Conservation (phyloP, 2,329 filamentous ascomycete genomes). For the Botrytis hyacinthi region DNA sequence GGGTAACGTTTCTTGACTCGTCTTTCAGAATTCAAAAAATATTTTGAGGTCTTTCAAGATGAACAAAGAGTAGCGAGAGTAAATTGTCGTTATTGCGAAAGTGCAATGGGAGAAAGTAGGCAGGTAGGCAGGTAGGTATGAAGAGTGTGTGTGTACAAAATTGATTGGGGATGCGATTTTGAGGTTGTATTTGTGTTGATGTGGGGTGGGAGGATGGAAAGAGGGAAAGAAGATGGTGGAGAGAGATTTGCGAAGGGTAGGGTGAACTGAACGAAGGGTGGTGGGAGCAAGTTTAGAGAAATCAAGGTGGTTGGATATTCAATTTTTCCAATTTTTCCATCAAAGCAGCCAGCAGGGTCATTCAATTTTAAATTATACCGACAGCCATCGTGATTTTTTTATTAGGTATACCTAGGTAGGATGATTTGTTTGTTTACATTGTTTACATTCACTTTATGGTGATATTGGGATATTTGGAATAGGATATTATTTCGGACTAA, state of each 20-base stretch:
- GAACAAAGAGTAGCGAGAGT: background rate
- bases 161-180: conserved; percentile 16
- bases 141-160: conserved; percentile 6
- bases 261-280: background rate
- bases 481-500: background rate
- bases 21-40: conserved; percentile 18
- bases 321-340: background rate
- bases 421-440: background rate
- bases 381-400: background rate
- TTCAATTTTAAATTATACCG: conserved; percentile 2
- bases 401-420: background rate
- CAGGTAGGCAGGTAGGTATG: background rate
- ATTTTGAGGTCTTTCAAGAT: conserved; percentile 1
- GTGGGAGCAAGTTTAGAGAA: background rate
- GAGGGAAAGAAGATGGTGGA: background rate
- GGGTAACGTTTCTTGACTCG: conserved; percentile 24
- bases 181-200: conserved; percentile 18
- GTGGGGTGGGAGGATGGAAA: background rate
- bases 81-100: background rate
- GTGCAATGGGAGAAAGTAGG: background rate
- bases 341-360: background rate
- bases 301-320: conserved; percentile 11
- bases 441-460: background rate
- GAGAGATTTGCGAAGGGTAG: background rate
- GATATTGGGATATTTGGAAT: no score